Conservation (phyloP, 2,329 filamentous ascomycete species). For the Botrytis cinerea region DNA sequence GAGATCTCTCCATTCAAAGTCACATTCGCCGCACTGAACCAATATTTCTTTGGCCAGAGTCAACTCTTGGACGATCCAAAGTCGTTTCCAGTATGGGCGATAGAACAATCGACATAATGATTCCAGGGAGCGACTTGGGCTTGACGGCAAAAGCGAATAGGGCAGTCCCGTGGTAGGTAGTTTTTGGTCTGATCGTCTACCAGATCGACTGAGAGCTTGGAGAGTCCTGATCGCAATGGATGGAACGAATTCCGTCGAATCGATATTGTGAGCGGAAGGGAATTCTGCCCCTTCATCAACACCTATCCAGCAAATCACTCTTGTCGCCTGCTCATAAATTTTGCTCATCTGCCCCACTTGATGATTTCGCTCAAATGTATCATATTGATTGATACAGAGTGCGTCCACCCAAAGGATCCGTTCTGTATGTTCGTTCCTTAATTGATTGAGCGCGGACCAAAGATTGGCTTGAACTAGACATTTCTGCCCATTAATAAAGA, state of each 20-base stretch:
- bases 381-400: neutral
- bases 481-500: neutral
- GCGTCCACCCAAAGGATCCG: neutral
- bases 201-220: slow-evolving; percentile 4
- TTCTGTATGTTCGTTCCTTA: neutral
- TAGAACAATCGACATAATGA: neutral
- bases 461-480: slow-evolving; percentile 3
- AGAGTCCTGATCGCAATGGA: neutral
- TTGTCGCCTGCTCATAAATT: neutral
- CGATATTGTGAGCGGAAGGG: neutral
- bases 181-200: neutral
- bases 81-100: slow-evolving; percentile 20
- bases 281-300: neutral
- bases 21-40: slow-evolving; percentile 5
- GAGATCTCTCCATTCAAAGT: neutral
- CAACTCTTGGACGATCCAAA: slow-evolving; percentile 26
- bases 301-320: slow-evolving; percentile 8
- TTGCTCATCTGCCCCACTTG: slow-evolving; percentile 1
- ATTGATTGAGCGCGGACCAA: neutral
- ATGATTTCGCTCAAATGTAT: neutral
- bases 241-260: slow-evolving; percentile 1
- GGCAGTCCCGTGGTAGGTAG: neutral
- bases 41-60: slow-evolving; percentile 21
- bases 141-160: neutral
- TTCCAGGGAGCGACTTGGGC: neutral